Base-by-base conservation (phyloP, 164 flowering plant species). In the Umbellularia californica region DNA sequence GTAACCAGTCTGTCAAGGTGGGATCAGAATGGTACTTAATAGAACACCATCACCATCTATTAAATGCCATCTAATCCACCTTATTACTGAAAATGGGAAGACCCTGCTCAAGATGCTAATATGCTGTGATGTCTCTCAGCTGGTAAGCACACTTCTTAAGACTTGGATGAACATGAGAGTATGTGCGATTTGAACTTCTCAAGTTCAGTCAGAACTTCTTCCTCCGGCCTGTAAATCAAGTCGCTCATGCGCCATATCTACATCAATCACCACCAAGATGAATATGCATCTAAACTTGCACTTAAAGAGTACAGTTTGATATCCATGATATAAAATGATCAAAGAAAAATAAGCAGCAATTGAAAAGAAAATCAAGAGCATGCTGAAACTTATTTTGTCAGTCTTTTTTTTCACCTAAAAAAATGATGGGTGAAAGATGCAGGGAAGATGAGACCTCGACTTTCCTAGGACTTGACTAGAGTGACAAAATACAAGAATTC, bases 241-340 rank as follows among this genome's bases (percentile, higher is more conserved):
- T 95, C 99, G 27, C 87, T 93, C 94, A 93, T 92, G n/a, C 99
- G 94, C 99, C 99, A 93, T 72, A 92, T 87, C 98, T 93, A 89
- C 74, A 73, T 23, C 66, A 72, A 65, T 33, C 35, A 70, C 33
- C 62, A 24, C 50, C 28, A 55, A 72, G 24, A 15, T 15, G 9
- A 10, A 28, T 9, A 64, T 14, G 28, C 27, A 25, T 13, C 24
- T 24, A 64, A 64, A 20, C 11, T 19, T 64, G 15, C 15, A 14
- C 28, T 13, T 25, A 13, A 64, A 64, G 5, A 64, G 28, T 19
- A 19, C 47, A 67, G 67, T 67, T 25, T 3, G n/a, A 67, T 19
- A 10, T 7, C 41, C 23, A 28, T 35, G 5, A 30, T 12, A 67
- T 55, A 55, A 15, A 55, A 55, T 15, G 5, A 55, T 14, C 6